Evolutionary conservation across 306 rosid species (phyloP), one percentile per base, ranked within the genome.

Genomic region (Delonix regia): DNA sequence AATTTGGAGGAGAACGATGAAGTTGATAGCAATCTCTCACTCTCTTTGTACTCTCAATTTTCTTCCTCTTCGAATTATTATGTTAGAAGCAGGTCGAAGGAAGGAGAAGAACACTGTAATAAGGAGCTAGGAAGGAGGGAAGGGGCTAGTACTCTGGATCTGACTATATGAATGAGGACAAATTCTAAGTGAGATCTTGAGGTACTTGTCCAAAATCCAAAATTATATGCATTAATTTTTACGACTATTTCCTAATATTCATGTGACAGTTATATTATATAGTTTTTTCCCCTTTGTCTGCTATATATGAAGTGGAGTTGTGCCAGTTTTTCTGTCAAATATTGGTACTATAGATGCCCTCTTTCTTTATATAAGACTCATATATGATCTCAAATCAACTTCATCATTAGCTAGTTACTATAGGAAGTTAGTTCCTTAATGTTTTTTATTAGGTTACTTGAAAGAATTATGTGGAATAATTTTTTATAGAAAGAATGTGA

Each of bases 131-230:
- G 44, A 33, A 62, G 44, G 51, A 78, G 66, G 48, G 74, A 74
- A 76, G 76, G 81, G 74, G 78, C 78, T 59, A 90, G 91, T 85
- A 86, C 87, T 76, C 88, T 92, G 86, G 91, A 92, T 94, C 97
- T 92, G 88, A 88, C 92, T 80, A 83, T 87, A 82, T 91, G 97
- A 94, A 87, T 88, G 78, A 45, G 85, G 85, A 78, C 80, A 83
- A 87, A 87, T 87, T 90, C 88, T 88, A 86, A 92, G 97, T 92
- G 91, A 88, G 97, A 94, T 90, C 81, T 83, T 86, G 88, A 87
- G 86, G 91, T 89, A 88, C 84, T 84, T 89, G 87, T 82, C 87
- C 86, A 60, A 74, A 67, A 74, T 47, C 15, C 12, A 12, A 66
- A 61, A 67, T 47, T 15, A 12, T 5, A 69, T 71, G 84, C 85